phyloP scores from a whole-genome alignment of 2,329 filamentous ascomycete genomes.

The Diaporthe helianthi region DNA sequence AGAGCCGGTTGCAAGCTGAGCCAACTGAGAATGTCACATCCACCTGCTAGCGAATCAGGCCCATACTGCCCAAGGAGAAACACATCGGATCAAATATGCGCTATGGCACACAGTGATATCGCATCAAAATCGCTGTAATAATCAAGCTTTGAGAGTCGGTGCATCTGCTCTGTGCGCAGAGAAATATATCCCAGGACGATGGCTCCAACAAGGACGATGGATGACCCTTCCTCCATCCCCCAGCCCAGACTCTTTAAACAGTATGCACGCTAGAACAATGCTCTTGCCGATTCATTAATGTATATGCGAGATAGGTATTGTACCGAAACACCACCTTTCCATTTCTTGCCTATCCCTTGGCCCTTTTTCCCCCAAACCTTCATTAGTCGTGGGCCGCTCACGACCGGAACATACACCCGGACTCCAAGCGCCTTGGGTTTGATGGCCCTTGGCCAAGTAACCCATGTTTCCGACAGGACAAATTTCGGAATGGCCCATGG shows the following conservation, averaged over 20 bases:
- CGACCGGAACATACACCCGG: background rate
- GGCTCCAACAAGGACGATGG: background rate
- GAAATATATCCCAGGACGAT: background rate
- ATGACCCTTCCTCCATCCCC: background rate
- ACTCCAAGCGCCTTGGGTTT: background rate
- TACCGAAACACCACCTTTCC: constrained; percentile 7
- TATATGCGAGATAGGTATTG: constrained; percentile 22
- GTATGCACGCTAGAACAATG: constrained; percentile 11
- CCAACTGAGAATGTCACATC: background rate
- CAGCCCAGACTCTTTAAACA: background rate
- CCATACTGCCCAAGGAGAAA: background rate
- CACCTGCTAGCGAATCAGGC: background rate
- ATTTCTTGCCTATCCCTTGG: constrained; percentile 1
- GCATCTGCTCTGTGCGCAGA: background rate
- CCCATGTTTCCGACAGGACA: background rate
- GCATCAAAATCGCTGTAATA: background rate
- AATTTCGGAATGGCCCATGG: background rate
- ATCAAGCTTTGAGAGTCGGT: background rate
- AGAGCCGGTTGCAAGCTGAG: background rate
- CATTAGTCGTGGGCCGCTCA: background rate
- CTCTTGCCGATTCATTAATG: constrained; percentile 24
- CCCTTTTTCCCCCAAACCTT: background rate
- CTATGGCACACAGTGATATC: background rate
- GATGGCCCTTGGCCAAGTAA: background rate
- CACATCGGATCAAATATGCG: background rate